Conservation (phyloP, 495 filamentous ascomycete species). For the Niebla homalea region DNA sequence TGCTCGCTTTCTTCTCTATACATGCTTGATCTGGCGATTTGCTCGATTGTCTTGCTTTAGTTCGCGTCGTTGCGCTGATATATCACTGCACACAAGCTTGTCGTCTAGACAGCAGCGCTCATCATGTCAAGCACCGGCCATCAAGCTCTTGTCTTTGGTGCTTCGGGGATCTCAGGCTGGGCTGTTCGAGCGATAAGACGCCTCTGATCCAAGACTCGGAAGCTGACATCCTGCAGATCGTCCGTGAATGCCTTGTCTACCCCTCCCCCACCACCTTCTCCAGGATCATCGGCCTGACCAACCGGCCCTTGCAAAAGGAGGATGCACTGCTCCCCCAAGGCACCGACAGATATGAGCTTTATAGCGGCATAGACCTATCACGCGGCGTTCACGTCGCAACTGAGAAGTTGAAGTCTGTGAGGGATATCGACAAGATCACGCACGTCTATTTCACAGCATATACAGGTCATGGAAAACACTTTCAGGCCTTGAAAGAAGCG, state of each 20-base stretch:
- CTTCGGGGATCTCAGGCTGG: constrained; percentile 26
- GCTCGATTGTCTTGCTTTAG: too few species aligned
- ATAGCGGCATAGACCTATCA: constrained; percentile 16
- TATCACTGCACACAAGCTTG: too few species aligned
- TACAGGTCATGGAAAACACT: constrained; percentile 11
- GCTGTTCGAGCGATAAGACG: constrained; percentile 1
- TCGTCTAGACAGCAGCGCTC: not conserved
- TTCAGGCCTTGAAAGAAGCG: constrained; percentile 16
- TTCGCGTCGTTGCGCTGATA: too few species aligned
- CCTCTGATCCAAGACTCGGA: not conserved
- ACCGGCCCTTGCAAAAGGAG: constrained; percentile 13
- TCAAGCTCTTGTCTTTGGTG: constrained; percentile 23
- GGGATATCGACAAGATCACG: constrained; percentile 9
- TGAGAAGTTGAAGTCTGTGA: constrained; percentile 12
- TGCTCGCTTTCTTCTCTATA: too few species aligned
- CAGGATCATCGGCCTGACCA: constrained; percentile 21
- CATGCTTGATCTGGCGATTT: too few species aligned
- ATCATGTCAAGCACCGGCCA: not conserved
- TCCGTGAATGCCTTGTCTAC: constrained; percentile 15
- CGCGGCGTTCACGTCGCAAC: constrained; percentile 12
- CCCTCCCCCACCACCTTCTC: constrained; percentile 17
- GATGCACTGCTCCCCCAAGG: constrained; percentile 14
- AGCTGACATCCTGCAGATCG: constrained; percentile 1
- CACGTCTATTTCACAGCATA: constrained; percentile 15
- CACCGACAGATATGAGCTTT: constrained; percentile 1